Base-by-base conservation (phyloP, 2,329 filamentous ascomycete genomes). In the Chaetomium sp. region DNA sequence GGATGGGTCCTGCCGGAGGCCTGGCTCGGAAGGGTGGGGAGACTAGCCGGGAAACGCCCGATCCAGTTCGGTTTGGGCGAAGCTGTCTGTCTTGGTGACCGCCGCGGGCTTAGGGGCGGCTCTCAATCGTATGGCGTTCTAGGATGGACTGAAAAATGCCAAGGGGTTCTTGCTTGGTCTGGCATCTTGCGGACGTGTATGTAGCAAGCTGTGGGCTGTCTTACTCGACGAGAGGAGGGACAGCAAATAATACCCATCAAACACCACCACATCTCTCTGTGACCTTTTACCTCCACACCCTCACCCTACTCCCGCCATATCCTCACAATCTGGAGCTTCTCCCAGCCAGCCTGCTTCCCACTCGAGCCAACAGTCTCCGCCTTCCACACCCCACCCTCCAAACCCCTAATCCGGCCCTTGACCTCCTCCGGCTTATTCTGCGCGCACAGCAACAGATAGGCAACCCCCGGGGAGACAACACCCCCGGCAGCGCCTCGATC, bases 321-420 rank as follows among this genome's bases (percentile, higher is more conserved):
- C 74, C 93, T 86, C 71, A 98, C 81, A 72, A 99, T 90, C 74
- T 93, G 89, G 76, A 99, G 81, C 79, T 90, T 96, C 80, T 99
- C 95, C 93, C 94, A 97, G 0, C 95, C 95, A 33, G 90, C 94
- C 76, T 90, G 87, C 81, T 89, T 92, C 57, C 94, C 94, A 76
- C 92, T 97, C 61, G 83, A 85, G 7, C 91, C 90, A 4, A 96
- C 93, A 21, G 86, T 91, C 75, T 93, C 87, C 10, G 86, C 91
- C 67, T 77, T 82, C 95, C 94, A 98, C 27, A 72, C 7, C 57
- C 25, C 61, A 4, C 47, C 45, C 51, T 62, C 67, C 62, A 72
- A 70, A 13, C 35, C 58, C 50, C 72, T 60, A 3, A 77, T 72
- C 60, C 73, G 55, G 67, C 62, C 69, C 70, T 75, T 76, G 7